phyloP scores from a whole-genome alignment of 2,329 filamentous ascomycete genomes.

The Fusarium sp. region DNA sequence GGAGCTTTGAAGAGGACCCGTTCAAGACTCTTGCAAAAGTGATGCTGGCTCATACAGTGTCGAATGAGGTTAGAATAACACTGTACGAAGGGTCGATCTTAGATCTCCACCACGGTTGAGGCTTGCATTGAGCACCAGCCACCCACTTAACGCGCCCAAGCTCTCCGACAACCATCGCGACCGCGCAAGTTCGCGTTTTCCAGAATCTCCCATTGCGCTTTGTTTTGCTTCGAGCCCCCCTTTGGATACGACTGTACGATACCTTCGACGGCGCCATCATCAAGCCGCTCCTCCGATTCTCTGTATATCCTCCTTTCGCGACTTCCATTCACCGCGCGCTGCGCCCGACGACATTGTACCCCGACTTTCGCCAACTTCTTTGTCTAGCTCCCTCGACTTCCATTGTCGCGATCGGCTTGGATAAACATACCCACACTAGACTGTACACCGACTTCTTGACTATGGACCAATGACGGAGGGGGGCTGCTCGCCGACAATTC shows the following conservation, averaged over 20 bases:
- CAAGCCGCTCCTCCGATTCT: constrained; percentile 6
- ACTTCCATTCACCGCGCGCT: not conserved
- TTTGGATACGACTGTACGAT: constrained; percentile 13
- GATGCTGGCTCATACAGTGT: constrained; percentile 18
- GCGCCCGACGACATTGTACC: not conserved
- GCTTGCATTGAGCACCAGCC: constrained; percentile 31
- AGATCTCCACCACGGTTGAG: constrained; percentile 9
- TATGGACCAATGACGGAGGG: constrained; percentile 50
- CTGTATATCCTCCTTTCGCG: not conserved
- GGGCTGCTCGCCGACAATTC: constrained; percentile 43
- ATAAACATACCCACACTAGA: constrained; percentile 13
- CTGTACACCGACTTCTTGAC: constrained; percentile 28
- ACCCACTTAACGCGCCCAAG: constrained; percentile 43
- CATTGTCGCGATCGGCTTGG: constrained; percentile 7
- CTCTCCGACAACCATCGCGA: constrained; percentile 32
- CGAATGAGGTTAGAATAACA: not conserved
- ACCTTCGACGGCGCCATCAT: not conserved
- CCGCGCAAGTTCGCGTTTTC: constrained; percentile 37
- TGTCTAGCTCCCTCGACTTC: not conserved
- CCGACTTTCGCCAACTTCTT: not conserved
- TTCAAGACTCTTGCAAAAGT: not conserved
- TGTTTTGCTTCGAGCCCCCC: constrained; percentile 26
- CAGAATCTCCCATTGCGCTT: constrained; percentile 23
- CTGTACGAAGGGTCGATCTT: not conserved
- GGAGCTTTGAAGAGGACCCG: not conserved